Percentiles rank a stretch among this genome's conserved stretches.
phyloP scores from a whole-genome alignment of 129 eudicot species.

The Chrysanthemum seticuspe region DNA sequence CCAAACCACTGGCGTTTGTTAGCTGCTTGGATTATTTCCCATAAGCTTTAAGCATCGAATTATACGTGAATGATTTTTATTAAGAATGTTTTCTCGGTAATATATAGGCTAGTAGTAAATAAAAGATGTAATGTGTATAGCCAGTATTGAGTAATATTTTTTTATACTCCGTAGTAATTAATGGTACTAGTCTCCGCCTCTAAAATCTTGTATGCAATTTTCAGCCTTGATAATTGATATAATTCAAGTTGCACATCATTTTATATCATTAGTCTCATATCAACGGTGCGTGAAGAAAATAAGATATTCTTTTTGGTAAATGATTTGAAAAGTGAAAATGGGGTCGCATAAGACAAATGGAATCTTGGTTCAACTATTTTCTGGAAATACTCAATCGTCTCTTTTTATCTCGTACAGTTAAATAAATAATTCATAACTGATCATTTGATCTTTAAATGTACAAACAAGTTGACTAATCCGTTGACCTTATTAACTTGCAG shows the following conservation, averaged over 20 bases:
- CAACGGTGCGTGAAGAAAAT: background rate
- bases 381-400: background rate
- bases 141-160: background rate
- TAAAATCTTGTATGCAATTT: background rate
- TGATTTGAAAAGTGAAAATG: background rate
- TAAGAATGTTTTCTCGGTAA: background rate
- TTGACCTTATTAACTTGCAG: slow-evolving; percentile 37
- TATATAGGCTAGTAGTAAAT: background rate
- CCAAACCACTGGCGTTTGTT: no score
- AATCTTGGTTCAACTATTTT: background rate
- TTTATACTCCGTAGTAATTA: background rate
- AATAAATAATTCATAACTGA: background rate
- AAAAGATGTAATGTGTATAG: background rate
- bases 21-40: background rate
- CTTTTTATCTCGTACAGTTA: background rate
- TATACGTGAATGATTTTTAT: background rate
- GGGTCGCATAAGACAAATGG: background rate
- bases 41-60: background rate
- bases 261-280: background rate
- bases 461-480: background rate
- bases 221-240: background rate
- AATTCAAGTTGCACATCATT: background rate
- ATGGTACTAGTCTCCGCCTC: background rate
- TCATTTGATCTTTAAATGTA: background rate
- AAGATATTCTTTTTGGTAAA: background rate